These are phyloP conservation scores for Penicillium bialowiezense DNA, from an alignment of 495 filamentous ascomycete species.

Conservation along the genomic window DNA sequence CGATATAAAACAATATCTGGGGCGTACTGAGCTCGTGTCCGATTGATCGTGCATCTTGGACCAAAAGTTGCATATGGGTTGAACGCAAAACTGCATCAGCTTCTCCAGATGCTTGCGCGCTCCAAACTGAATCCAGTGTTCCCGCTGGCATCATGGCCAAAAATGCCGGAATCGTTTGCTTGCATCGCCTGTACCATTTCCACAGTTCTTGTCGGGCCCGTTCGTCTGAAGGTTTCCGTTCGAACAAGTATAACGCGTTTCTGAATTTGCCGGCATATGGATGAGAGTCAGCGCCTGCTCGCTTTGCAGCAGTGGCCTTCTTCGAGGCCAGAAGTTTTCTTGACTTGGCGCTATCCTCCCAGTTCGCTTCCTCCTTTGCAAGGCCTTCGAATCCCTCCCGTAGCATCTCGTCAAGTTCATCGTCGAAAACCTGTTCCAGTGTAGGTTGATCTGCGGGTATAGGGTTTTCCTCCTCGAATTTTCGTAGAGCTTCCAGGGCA, in stretches of 20 bases:
- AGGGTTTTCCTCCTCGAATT: constrained; percentile 37
- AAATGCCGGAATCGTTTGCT: constrained; percentile 38
- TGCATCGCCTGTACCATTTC: constrained; percentile 47
- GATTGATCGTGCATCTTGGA: constrained; percentile 58
- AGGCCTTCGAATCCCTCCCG: constrained; percentile 42
- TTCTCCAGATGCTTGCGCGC: constrained; percentile 46
- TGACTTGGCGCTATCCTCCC: constrained; percentile 24
- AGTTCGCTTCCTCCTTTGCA: constrained; percentile 39
- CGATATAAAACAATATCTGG: constrained; percentile 63
- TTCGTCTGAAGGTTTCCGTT: constrained; percentile 24
- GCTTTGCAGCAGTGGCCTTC: constrained; percentile 19
- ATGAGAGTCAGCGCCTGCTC: constrained; percentile 22
- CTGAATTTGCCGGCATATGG: constrained; percentile 37
- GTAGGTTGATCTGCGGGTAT: constrained; percentile 19
- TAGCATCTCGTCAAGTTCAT: constrained; percentile 44
- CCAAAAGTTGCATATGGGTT: constrained; percentile 56
- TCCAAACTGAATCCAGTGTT: constrained; percentile 40
- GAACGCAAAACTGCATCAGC: constrained; percentile 43
- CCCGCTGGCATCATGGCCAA: constrained; percentile 32
- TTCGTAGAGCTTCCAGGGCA: constrained; percentile 40
- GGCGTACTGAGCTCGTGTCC: constrained; percentile 49
- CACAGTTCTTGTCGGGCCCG: constrained; percentile 33
- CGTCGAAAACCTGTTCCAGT: constrained; percentile 41
- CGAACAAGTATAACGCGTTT: constrained; percentile 21
- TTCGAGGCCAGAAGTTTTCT: constrained; percentile 17